phyloP scores from a whole-genome alignment of 192 early-diverging fungal species.

The Diversispora eburnea region DNA sequence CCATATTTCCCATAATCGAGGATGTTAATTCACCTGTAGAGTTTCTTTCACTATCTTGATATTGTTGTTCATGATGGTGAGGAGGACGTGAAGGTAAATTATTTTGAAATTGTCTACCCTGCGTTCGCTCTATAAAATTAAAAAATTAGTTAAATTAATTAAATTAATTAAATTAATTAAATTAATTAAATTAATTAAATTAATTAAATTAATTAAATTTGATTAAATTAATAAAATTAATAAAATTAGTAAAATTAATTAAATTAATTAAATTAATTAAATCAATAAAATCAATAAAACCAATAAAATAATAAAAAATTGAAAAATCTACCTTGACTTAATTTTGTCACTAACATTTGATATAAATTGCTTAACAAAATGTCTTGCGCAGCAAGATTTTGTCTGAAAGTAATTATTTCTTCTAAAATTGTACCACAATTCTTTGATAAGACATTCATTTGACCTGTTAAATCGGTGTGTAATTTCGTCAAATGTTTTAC shows the following conservation, averaged over 20 bases:
- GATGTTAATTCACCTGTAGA: neutral
- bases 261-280: too few relatives aligned
- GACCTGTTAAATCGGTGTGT: constrained; percentile 6
- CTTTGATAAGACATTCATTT: neutral
- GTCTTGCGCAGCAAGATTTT: constrained; percentile 29
- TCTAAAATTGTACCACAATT: constrained; percentile 17
- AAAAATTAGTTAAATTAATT: neutral
- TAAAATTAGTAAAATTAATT: neutral
- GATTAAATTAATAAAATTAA: neutral
- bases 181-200: neutral
- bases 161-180: neutral
- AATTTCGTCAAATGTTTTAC: constrained; percentile 6
- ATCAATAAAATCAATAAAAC: neutral
- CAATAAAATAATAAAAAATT: neutral
- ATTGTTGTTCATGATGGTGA: neutral
- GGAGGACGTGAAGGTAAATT: neutral
- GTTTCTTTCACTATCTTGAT: neutral
- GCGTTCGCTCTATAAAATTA: neutral
- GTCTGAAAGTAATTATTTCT: constrained; percentile 20
- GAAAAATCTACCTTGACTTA: neutral
- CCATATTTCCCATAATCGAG: neutral
- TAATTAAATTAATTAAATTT: too few relatives aligned
- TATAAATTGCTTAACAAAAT: constrained; percentile 16
- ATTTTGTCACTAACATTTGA: constrained; percentile 13
- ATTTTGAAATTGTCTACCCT: neutral